Evolutionary conservation across 2,329 filamentous ascomycete genomes (phyloP), one percentile per base, ranked within the genome.

Genomic region (Xylariaceae sp.): DNA sequence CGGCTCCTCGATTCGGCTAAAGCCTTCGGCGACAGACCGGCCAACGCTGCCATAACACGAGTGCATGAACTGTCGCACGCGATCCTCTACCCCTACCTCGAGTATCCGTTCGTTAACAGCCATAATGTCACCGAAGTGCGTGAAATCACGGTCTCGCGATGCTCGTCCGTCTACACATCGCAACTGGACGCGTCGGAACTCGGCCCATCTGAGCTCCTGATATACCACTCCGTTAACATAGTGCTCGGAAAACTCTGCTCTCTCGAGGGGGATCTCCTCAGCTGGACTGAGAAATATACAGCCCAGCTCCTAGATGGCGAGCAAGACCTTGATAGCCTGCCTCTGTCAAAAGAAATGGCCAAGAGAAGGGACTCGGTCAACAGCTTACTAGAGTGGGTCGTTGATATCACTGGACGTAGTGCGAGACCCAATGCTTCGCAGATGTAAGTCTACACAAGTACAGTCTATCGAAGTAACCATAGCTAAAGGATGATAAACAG

Each of bases 261-360:
- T 35, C 20, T 13, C 42, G 37, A 50, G 36, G 41, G 47, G 47
- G 21, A 43, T 20, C 18, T 50, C 3, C 39, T 50, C 23, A 30
- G 9, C 9, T 43, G 47, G 47, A 50, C 36, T 23, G 47, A 50
- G 13, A 35, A 43, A 3, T 29, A 50, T 15, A 50, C 47, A 9
- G 42, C 47, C 5, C 29, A 37, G 7, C 15, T 50, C 13, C 13
- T 50, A 1, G 15, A 29, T 6, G 30, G 42, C 30, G 21, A 29
- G 3, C 6, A 42, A 7, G 39, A 43, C 6, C 11, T 42, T 1
- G 37, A 50, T 29, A 13, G 7, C 27, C 24, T 6, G 2, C 20
- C 10, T 1, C 27, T 50, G 11, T 2, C 3, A 23, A 4, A 9
- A 3, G 29, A 50, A 15, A 20, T 50, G 2, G 29, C 41, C n/a